phyloP scores from a whole-genome alignment of 148 eudicot genomes.

The Rhododendron molle region DNA sequence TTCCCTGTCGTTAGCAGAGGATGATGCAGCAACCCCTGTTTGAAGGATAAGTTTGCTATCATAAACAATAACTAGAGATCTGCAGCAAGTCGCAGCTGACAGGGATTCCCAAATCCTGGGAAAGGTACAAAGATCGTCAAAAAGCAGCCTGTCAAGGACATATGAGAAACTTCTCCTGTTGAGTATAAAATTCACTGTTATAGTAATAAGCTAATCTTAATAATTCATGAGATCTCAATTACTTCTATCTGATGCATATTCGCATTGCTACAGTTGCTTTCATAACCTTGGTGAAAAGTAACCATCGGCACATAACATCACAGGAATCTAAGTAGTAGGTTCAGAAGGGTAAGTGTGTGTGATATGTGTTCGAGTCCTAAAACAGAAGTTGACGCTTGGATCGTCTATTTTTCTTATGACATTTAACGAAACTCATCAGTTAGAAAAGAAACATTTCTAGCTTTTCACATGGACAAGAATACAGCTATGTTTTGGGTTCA shows the following conservation, averaged over 20 bases:
- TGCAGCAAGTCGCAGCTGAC: conserved; percentile 75
- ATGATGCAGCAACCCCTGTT: conserved; percentile 64
- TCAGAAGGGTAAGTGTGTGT: background rate
- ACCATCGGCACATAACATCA: background rate
- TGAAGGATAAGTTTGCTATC: conserved; percentile 68
- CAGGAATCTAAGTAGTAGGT: background rate
- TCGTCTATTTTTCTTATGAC: background rate
- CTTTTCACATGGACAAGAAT: background rate
- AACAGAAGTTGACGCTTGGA: background rate
- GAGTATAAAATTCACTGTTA: background rate
- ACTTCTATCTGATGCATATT: background rate
- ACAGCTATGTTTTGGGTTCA: background rate
- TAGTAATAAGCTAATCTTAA: background rate
- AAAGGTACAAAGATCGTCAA: background rate
- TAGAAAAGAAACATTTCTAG: background rate
- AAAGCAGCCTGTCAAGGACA: background rate
- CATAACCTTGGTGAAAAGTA: background rate
- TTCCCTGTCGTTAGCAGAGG: conserved; percentile 41
- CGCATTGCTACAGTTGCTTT: background rate
- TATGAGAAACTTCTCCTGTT: background rate
- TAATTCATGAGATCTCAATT: background rate
- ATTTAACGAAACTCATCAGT: background rate
- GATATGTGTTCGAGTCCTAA: background rate
- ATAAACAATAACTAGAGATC: conserved; percentile 70
- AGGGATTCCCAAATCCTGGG: conserved; percentile 86